Conservation (phyloP, 345 rosid genomes). For the Hypericum androsaemum region DNA sequence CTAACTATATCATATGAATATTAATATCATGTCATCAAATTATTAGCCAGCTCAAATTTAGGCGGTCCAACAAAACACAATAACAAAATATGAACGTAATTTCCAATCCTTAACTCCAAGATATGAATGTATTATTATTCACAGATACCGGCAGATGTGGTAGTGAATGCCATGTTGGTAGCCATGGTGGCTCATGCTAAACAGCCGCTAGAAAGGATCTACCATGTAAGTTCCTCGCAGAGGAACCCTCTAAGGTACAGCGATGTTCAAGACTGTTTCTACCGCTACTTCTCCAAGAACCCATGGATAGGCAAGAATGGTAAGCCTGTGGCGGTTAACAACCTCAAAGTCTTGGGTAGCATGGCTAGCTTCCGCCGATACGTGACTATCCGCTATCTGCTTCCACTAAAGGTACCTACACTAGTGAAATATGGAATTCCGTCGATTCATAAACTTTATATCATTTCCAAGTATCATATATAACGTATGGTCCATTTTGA, state of each 20-base stretch:
- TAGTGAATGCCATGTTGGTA: constrained; percentile 33
- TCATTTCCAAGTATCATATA: too few relatives aligned
- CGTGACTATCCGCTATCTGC: not conserved
- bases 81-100: not conserved
- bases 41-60: not conserved
- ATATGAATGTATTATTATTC: too few relatives aligned
- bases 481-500: too few relatives aligned
- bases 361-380: constrained; percentile 1
- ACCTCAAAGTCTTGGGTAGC: not conserved
- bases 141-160: constrained; percentile 40
- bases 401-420: constrained; percentile 18
- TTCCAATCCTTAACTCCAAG: too few relatives aligned
- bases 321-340: not conserved
- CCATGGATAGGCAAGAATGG: constrained; percentile 12
- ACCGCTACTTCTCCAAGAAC: constrained; percentile 4
- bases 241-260: constrained; percentile 10
- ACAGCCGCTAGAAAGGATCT: not conserved
- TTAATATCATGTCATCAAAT: not conserved
- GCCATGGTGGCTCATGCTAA: constrained; percentile 30
- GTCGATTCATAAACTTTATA: too few relatives aligned
- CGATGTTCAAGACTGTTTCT: not conserved
- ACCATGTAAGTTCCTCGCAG: constrained; percentile 6
- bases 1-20: not conserved
- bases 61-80: not conserved
- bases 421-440: not conserved